phyloP scores from a whole-genome alignment of 1,284 basidiomycete genomes.

The Pseudozyma pruni region DNA sequence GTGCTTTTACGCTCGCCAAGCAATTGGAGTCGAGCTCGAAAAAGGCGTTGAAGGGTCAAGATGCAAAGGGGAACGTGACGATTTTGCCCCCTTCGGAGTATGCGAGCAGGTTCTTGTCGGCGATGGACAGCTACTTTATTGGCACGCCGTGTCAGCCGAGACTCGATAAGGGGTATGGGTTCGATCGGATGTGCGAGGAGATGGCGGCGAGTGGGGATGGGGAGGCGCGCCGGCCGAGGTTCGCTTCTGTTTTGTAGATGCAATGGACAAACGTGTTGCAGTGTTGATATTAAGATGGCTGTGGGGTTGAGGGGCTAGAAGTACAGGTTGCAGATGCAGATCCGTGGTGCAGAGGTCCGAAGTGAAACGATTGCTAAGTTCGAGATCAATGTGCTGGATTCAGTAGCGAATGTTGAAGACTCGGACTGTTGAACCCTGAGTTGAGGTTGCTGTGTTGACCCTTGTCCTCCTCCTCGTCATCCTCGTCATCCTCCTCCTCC shows the following conservation, averaged over 20 bases:
- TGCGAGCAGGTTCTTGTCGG: constrained; percentile 50
- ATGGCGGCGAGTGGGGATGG: constrained; percentile 2
- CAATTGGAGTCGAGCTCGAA: constrained; percentile 59
- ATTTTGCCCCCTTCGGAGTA: constrained; percentile 60
- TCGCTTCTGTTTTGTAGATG: constrained; percentile 32
- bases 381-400: constrained; percentile 8
- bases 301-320: neutral
- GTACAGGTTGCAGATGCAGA: neutral
- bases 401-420: neutral
- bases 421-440: constrained; percentile 8
- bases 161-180: constrained; percentile 30
- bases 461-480: neutral
- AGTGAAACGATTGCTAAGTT: neutral
- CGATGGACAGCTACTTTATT: constrained; percentile 57
- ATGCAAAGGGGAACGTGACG: constrained; percentile 59
- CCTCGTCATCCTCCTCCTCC: neutral
- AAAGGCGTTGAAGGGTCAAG: constrained; percentile 56
- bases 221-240: neutral
- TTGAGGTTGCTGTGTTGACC: neutral
- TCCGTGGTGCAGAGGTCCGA: neutral
- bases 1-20: constrained; percentile 61
- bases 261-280: neutral
- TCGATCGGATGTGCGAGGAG: constrained; percentile 38
- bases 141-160: constrained; percentile 47
- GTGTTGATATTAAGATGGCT: neutral